Evolutionary conservation across 352 stramenopile genomes (phyloP), one percentile per base, ranked within the genome.

Genomic region (Phytopythium ostracodes): DNA sequence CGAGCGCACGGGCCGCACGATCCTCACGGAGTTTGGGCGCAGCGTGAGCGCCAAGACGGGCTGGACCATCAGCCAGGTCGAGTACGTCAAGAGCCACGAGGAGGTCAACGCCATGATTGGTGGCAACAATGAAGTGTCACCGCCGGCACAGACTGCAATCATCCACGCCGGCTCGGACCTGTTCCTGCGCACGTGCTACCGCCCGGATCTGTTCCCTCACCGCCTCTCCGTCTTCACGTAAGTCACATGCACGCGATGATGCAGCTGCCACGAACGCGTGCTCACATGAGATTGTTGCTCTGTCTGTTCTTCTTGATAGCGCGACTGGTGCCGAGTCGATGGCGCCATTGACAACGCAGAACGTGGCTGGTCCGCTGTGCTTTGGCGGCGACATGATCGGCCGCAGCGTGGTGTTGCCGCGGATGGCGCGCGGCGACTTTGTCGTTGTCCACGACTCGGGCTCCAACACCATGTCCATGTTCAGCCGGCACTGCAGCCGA

Each of bases 11-110:
- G 79, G 75, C 33, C 76, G 83, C 24, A 86, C 75, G 8, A 91
- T 98, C 67, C 65, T 98, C 18, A 98, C 93, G 17, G 93, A 98
- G 65, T 98, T 98, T 59, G 93, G 93, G 18, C 79, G 87, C 59
- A 84, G 77, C 33, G 71, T 97, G 27, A 91, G 92, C 54, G 75
- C 81, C 10, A 98, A 98, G 67, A 90, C 76, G 1, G 90, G 84
- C 20, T 91, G 91, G 72, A 86, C 88, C 17, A 86, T 96, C 20
- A 95, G 84, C 33, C 75, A 88, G 22, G 88, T 98, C n/a, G 91
- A 98, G 64, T 96, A 96, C 57, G 75, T 96, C 57, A 97, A 98
- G 71, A 57, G 66, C 29, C 81, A 91, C 47, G 79, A 81, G 17
- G 51, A 60, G 12, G 63, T 80, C 7, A 68, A 74, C 33, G 58